Evolutionary conservation across 129 eudicot genomes (phyloP).

Genomic region (Helichrysum umbraculigerum): DNA sequence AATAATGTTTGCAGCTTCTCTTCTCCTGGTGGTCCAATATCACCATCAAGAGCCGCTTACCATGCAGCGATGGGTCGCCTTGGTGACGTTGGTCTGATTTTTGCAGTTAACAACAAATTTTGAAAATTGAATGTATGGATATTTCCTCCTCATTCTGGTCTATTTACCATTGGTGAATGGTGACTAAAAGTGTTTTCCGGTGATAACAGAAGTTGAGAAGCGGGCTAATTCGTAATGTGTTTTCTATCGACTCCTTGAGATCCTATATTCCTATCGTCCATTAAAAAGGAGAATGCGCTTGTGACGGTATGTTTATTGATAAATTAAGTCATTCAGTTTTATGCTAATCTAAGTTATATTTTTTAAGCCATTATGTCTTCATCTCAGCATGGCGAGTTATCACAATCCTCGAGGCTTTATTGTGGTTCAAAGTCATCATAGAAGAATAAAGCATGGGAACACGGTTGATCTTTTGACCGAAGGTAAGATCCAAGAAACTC

Average conservation of each 20-base stretch:
- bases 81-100: conserved; percentile 4
- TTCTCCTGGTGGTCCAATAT: background rate
- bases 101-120: background rate
- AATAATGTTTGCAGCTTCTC: conserved; percentile 4
- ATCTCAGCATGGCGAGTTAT: background rate
- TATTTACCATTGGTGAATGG: conserved; percentile 8
- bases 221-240: background rate
- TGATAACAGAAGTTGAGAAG: background rate
- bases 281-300: background rate
- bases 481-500: conserved; percentile 4
- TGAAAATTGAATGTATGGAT: background rate
- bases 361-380: background rate
- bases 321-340: background rate
- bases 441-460: background rate
- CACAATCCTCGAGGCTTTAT: background rate
- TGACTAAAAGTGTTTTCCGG: background rate
- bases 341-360: background rate
- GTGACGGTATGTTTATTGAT: background rate
- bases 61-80: conserved; percentile 22
- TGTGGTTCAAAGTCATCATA: background rate
- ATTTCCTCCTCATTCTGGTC: background rate
- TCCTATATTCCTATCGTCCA: background rate
- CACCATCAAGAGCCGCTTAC: conserved; percentile 4
- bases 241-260: background rate
- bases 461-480: background rate